These are phyloP conservation scores for Aspergillus sparsus DNA, from an alignment of 495 filamentous ascomycete species.

Conservation along the genomic window DNA sequence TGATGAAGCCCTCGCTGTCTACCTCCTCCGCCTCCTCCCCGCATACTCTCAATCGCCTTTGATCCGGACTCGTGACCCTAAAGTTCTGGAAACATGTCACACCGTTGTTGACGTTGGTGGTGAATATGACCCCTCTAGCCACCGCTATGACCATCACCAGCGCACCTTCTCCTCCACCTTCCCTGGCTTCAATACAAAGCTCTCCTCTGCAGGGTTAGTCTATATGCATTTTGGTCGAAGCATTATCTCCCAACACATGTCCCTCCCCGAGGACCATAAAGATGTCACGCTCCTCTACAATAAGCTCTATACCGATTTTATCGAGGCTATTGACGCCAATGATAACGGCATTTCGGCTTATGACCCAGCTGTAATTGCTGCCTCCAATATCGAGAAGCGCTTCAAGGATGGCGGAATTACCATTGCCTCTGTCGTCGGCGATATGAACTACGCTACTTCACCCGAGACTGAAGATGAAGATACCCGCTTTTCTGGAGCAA, in stretches of 20 bases:
- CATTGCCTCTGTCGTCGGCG: slow-evolving; percentile 77
- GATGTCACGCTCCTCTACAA: slow-evolving; percentile 74
- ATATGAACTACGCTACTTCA: slow-evolving; percentile 65
- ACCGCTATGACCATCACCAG: slow-evolving; percentile 97
- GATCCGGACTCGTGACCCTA: slow-evolving; percentile 82
- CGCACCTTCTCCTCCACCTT: slow-evolving; percentile 81
- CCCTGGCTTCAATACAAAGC: slow-evolving; percentile 76
- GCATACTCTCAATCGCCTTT: slow-evolving; percentile 73
- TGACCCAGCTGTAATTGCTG: slow-evolving; percentile 61
- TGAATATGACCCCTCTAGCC: slow-evolving; percentile 71
- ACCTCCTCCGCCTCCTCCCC: slow-evolving; percentile 89
- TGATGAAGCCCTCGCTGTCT: slow-evolving; percentile 96
- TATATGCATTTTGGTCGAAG: slow-evolving; percentile 91
- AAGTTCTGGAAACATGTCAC: slow-evolving; percentile 76
- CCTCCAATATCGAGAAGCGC: slow-evolving; percentile 69
- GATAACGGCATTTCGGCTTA: slow-evolving; percentile 92
- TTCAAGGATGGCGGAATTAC: slow-evolving; percentile 82
- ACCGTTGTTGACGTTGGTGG: slow-evolving; percentile 95
- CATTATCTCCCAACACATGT: slow-evolving; percentile 73
- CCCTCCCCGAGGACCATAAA: slow-evolving; percentile 57
- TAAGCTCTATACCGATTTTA: slow-evolving; percentile 90
- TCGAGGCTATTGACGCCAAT: slow-evolving; percentile 95
- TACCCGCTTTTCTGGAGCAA: slow-evolving; percentile 71
- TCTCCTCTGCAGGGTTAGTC: slow-evolving; percentile 89
- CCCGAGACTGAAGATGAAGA: slow-evolving; percentile 74